Percentiles rank a stretch among this genome's conserved stretches.
phyloP scores from a whole-genome alignment of 2,329 filamentous ascomycete genomes.

The Chrysoporthe austroafricana region DNA sequence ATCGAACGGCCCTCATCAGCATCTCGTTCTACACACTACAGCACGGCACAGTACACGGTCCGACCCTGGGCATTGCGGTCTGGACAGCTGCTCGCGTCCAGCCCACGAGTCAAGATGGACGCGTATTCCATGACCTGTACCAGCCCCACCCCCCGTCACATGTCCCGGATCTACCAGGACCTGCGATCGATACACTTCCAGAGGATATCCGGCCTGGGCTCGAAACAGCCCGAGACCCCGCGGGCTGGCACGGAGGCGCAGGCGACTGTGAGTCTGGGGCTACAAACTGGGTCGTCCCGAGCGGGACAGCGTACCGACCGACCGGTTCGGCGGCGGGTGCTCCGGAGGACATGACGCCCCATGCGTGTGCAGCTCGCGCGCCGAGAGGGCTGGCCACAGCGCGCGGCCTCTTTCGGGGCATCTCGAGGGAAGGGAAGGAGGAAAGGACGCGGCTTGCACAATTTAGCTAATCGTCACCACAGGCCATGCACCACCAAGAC shows the following conservation, averaged over 20 bases:
- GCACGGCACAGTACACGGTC: neutral
- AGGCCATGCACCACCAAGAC: slow-evolving; percentile 16
- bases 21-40: neutral
- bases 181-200: slow-evolving; percentile 47
- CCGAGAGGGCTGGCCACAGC: too few relatives aligned
- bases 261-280: slow-evolving; percentile 17
- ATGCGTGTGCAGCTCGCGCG: too few relatives aligned
- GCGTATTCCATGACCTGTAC: slow-evolving; percentile 55
- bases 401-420: neutral
- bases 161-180: slow-evolving; percentile 56
- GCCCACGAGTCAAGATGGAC: slow-evolving; percentile 45
- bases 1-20: too few relatives aligned
- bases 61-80: neutral
- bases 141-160: slow-evolving; percentile 46
- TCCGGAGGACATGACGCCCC: neutral
- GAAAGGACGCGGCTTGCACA: neutral
- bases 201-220: slow-evolving; percentile 40
- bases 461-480: slow-evolving; percentile 10
- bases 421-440: neutral
- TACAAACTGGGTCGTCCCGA: neutral
- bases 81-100: neutral
- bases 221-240: slow-evolving; percentile 31
- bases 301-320: neutral
- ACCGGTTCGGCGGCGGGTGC: neutral
- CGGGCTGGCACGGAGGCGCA: slow-evolving; percentile 1